These are phyloP conservation scores for Durusdinium trenchii DNA, from an alignment of 73 alveolate species.

Conservation along the genomic window DNA sequence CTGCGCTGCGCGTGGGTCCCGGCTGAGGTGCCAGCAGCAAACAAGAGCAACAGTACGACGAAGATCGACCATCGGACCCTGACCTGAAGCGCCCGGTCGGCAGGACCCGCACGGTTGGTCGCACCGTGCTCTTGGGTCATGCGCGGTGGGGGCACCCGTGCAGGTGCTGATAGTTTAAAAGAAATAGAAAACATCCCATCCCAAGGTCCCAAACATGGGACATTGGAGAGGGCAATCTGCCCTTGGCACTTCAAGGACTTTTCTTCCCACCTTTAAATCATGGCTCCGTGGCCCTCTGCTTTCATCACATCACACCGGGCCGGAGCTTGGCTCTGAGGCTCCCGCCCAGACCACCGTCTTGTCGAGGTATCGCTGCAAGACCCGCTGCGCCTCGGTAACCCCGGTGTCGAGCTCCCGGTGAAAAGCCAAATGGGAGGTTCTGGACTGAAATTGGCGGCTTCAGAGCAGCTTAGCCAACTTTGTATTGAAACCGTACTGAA, in stretches of 20 bases:
- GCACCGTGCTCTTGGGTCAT: too few species aligned
- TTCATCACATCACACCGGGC: not conserved
- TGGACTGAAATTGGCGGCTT: too few species aligned
- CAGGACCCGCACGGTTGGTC: too few species aligned
- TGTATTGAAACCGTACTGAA: too few species aligned
- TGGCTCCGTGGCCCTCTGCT: not conserved
- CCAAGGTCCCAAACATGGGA: not conserved
- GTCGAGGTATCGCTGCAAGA: slow-evolving; percentile 89
- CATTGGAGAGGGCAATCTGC: not conserved
- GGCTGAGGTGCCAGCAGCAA: slow-evolving; percentile 51
- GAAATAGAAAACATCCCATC: too few species aligned
- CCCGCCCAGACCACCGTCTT: slow-evolving; percentile 87
- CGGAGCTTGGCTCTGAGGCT: not conserved
- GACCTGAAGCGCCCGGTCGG: slow-evolving; percentile 38
- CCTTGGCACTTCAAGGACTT: not conserved
- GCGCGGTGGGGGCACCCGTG: too few species aligned
- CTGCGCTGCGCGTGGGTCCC: too few species aligned
- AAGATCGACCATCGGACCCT: slow-evolving; percentile 89
- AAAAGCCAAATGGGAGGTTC: too few species aligned
- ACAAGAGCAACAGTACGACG: slow-evolving; percentile 45
- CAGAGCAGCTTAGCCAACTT: too few species aligned
- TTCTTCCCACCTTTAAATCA: not conserved
- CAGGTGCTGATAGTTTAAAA: too few species aligned
- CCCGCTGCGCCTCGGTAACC: slow-evolving; percentile 95
- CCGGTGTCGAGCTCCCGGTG: too few species aligned